Conservation (phyloP, 2,329 filamentous ascomycete species). For the Ceratocystis colombiana region DNA sequence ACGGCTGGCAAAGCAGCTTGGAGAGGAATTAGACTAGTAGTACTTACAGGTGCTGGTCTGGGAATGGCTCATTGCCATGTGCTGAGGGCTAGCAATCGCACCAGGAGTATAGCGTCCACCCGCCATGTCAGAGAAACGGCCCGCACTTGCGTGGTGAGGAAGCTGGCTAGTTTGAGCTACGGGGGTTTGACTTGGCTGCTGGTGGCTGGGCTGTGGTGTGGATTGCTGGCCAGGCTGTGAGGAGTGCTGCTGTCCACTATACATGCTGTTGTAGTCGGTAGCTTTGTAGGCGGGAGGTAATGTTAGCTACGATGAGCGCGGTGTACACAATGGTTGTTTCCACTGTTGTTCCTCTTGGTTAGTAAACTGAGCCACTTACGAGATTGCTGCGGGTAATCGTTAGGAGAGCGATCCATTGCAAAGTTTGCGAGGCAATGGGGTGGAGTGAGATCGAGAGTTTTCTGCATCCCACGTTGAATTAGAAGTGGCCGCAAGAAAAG, state of each 20-base stretch:
- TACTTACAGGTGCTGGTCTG: not conserved
- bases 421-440: not conserved
- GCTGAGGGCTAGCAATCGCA: not conserved
- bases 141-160: not conserved
- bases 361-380: conserved; percentile 5
- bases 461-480: conserved; percentile 2
- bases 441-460: not conserved
- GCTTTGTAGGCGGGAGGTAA: not conserved
- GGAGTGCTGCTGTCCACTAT: not conserved
- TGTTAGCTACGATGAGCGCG: conserved; percentile 4
- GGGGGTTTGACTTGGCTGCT: not conserved
- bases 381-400: conserved; percentile 12
- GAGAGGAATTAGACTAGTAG: not conserved
- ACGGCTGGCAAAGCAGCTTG: fast-evolving
- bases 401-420: conserved; percentile 6
- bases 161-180: conserved; percentile 5
- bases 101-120: conserved; percentile 4
- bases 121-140: not conserved
- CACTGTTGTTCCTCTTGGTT: not conserved
- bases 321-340: not conserved
- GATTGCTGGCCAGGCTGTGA: not conserved
- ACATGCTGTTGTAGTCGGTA: conserved; percentile 13
- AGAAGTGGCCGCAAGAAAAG: conserved; percentile 3
- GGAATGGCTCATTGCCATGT: not conserved
- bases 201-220: not conserved